These are phyloP conservation scores for Agastache rugosa DNA, from an alignment of 257 asterid species.

Conservation along the genomic window DNA sequence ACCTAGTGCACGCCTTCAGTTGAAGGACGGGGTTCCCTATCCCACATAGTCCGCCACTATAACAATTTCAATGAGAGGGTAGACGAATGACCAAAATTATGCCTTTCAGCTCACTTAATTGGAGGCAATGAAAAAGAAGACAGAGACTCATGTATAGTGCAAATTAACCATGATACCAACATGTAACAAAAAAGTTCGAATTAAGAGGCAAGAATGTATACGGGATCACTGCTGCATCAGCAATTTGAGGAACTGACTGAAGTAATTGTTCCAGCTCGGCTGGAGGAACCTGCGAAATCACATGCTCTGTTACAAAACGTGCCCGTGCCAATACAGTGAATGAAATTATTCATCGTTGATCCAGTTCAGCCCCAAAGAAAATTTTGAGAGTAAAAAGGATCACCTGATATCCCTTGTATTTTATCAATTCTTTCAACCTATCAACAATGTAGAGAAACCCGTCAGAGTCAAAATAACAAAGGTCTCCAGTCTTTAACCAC, in stretches of 20 bases:
- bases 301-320: slow-evolving; percentile 21
- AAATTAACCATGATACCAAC: background rate
- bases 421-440: slow-evolving; percentile 87
- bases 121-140: background rate
- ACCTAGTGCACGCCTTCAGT: background rate
- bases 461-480: slow-evolving; percentile 81
- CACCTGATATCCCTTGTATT: slow-evolving; percentile 96
- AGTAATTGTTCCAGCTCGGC: slow-evolving; percentile 94
- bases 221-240: slow-evolving; percentile 85
- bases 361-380: background rate
- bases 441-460: slow-evolving; percentile 88
- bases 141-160: background rate
- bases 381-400: background rate
- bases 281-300: slow-evolving; percentile 83
- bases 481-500: slow-evolving; percentile 96
- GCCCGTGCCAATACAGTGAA: background rate
- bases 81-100: background rate
- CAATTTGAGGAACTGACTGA: slow-evolving; percentile 75
- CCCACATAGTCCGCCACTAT: background rate
- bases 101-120: background rate
- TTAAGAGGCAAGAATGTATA: slow-evolving; percentile 11
- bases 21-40: no score
- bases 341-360: background rate
- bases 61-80: background rate
- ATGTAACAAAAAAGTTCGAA: background rate